These are phyloP conservation scores for Apium graveolens DNA, from an alignment of 129 eudicot species.

Conservation along the genomic window DNA sequence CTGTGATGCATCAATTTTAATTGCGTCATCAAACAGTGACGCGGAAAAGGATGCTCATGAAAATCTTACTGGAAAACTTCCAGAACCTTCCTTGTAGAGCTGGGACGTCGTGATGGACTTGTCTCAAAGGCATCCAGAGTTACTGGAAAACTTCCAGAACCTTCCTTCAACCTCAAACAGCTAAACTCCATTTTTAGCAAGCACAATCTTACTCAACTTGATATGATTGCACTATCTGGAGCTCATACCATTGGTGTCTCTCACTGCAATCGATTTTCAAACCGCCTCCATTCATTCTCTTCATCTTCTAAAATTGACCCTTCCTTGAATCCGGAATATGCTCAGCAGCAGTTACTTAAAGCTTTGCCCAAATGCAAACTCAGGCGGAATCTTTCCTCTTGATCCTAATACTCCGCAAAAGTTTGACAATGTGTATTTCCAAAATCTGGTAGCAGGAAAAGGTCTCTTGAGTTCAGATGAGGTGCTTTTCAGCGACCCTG, in stretches of 20 bases:
- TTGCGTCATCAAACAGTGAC: slow-evolving; percentile 55
- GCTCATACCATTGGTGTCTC: slow-evolving; percentile 76
- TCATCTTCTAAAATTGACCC: slow-evolving; percentile 48
- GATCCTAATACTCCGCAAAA: slow-evolving; percentile 48
- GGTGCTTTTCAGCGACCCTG: slow-evolving; percentile 46
- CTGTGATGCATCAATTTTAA: slow-evolving; percentile 72
- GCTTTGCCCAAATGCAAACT: slow-evolving; percentile 36
- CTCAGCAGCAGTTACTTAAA: slow-evolving; percentile 42
- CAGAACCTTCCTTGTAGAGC: no score
- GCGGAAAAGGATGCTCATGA: slow-evolving; percentile 89
- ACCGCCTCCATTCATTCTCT: slow-evolving; percentile 62
- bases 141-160: slow-evolving; percentile 60
- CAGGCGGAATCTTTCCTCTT: slow-evolving; percentile 34
- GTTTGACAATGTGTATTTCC: slow-evolving; percentile 63
- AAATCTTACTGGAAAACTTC: no score
- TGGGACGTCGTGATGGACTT: slow-evolving; percentile 78
- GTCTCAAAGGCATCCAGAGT: slow-evolving; percentile 59
- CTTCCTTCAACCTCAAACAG: slow-evolving; percentile 36
- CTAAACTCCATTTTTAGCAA: slow-evolving; percentile 52
- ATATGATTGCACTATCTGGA: slow-evolving; percentile 83
- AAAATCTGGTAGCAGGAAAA: slow-evolving; percentile 51
- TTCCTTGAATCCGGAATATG: slow-evolving; percentile 49
- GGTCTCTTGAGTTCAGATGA: slow-evolving; percentile 74
- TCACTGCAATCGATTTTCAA: slow-evolving; percentile 57
- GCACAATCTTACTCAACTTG: slow-evolving; percentile 42